Conservation (phyloP, 768 basidiomycete genomes). For the Leccinum variicolor region DNA sequence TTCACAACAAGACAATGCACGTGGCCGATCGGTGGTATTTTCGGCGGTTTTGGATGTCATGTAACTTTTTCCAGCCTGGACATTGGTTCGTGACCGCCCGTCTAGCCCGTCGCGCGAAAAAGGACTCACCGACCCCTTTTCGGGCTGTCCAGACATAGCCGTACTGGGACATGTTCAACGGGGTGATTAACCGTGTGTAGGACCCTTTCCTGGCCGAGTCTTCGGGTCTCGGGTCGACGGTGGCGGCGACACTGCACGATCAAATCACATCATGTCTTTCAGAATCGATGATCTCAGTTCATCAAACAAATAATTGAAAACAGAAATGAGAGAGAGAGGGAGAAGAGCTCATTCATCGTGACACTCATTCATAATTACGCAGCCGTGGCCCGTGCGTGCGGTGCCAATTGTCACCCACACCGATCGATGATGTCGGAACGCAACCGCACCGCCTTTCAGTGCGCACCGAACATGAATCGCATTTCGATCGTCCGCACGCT, state of each 20-base stretch:
- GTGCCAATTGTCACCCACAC: slow-evolving; percentile 12
- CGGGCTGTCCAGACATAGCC: slow-evolving; percentile 3
- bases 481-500: not conserved
- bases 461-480: not conserved
- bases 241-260: slow-evolving; percentile 2
- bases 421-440: not conserved
- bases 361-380: slow-evolving; percentile 1
- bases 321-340: not conserved
- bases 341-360: not conserved
- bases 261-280: not conserved
- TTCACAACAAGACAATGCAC: slow-evolving; percentile 1
- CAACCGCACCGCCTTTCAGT: not conserved
- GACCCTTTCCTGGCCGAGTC: not conserved
- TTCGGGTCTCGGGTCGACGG: not conserved
- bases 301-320: slow-evolving; percentile 4
- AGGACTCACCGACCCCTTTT: not conserved
- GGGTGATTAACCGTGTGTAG: slow-evolving; percentile 10
- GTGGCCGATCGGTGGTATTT: slow-evolving; percentile 17
- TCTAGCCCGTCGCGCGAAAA: not conserved
- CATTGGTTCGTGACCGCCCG: not conserved
- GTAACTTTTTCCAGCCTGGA: slow-evolving; percentile 1
- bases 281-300: slow-evolving; percentile 8
- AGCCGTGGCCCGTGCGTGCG: not conserved
- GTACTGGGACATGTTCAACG: not conserved
- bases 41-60: slow-evolving; percentile 1